Conservation (phyloP, 2,329 filamentous ascomycete species). For the Phialophora macrospora region DNA sequence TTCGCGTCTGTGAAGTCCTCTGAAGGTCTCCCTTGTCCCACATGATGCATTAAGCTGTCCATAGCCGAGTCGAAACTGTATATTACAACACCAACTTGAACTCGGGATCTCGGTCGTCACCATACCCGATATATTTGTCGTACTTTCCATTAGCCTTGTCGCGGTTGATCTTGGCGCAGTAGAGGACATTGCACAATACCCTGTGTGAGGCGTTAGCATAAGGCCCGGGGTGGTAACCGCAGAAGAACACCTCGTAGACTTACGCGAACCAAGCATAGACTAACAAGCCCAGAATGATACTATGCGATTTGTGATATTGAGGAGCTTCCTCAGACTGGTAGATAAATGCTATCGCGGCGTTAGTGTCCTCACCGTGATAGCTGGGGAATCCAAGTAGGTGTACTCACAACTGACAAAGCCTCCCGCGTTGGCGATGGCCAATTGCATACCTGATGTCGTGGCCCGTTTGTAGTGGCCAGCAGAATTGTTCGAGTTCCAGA, state of each 20-base stretch:
- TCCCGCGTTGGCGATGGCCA: conserved; percentile 69
- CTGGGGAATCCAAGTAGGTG: neutral
- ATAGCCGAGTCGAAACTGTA: neutral
- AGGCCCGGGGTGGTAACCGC: neutral
- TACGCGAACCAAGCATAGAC: conserved; percentile 68
- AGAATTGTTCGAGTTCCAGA: conserved; percentile 71
- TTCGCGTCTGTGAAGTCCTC: neutral
- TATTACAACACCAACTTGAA: conserved; percentile 66
- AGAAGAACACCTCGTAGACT: conserved; percentile 45
- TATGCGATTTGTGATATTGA: conserved; percentile 65
- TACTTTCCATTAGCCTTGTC: conserved; percentile 67
- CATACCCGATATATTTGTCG: conserved; percentile 60
- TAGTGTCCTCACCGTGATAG: neutral
- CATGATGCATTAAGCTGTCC: neutral
- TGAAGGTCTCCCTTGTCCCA: neutral
- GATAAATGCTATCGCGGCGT: conserved; percentile 56
- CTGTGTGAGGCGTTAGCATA: conserved; percentile 45
- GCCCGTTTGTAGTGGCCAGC: conserved; percentile 73
- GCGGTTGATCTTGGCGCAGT: conserved; percentile 66
- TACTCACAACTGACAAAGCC: conserved; percentile 63
- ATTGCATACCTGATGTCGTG: conserved; percentile 62
- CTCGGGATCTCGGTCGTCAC: conserved; percentile 67
- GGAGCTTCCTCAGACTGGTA: conserved; percentile 64
- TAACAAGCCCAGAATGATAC: conserved; percentile 63
- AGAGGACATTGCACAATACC: conserved; percentile 64